These are phyloP conservation scores for Chaetothyriales sp. DNA, from an alignment of 2,329 filamentous ascomycete species.

Conservation along the genomic window DNA sequence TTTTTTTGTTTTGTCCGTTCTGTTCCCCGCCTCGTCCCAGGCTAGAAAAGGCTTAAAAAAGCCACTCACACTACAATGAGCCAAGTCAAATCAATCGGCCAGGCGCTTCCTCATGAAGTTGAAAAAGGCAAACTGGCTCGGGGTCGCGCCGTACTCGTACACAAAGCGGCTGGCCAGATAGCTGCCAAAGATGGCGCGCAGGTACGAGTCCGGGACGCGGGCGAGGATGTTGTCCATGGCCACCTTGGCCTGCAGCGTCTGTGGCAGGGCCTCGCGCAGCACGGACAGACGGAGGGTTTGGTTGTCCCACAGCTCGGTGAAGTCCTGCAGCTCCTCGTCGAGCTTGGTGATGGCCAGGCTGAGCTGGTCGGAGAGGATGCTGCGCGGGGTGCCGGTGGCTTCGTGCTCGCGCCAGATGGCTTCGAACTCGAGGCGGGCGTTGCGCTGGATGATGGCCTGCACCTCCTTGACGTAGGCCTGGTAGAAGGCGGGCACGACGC, in stretches of 20 bases:
- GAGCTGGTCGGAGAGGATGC: constrained; percentile 80
- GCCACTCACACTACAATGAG: not conserved
- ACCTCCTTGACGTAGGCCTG: constrained; percentile 82
- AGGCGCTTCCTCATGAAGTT: constrained; percentile 46
- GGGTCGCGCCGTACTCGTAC: constrained; percentile 83
- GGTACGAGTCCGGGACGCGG: constrained; percentile 78
- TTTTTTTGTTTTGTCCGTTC: no score
- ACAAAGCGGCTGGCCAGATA: constrained; percentile 92
- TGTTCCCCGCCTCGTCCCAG: no score
- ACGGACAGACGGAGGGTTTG: constrained; percentile 63
- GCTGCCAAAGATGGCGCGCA: constrained; percentile 89
- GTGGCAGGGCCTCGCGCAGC: constrained; percentile 71
- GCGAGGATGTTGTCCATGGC: constrained; percentile 76
- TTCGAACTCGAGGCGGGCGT: constrained; percentile 88
- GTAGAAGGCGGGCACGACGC: constrained; percentile 79
- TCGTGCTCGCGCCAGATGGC: constrained; percentile 95
- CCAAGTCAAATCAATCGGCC: not conserved
- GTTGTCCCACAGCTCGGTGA: constrained; percentile 78
- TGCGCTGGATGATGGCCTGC: constrained; percentile 78
- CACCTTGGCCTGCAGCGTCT: constrained; percentile 73
- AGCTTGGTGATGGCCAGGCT: constrained; percentile 89
- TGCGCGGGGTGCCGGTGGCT: constrained; percentile 62
- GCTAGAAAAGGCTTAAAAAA: not conserved
- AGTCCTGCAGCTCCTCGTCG: constrained; percentile 84
- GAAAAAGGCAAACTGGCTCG: constrained; percentile 96